Evolutionary conservation across 306 rosid genomes (phyloP).

Genomic region (Vigna trinervia): DNA sequence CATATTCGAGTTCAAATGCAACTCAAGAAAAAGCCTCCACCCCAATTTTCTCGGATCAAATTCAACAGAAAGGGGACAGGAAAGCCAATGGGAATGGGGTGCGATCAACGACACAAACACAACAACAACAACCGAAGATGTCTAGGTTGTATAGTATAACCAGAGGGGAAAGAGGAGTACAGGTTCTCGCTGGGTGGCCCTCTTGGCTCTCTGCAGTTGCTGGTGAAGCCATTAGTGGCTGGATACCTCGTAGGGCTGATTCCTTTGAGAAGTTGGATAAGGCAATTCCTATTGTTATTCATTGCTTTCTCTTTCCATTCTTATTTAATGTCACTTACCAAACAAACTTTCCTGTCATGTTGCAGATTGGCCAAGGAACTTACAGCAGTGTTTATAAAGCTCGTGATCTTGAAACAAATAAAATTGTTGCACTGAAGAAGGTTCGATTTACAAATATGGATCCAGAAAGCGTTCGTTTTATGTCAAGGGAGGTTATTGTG

Average conservation of each 20-base stretch:
- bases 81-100: neutral
- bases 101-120: neutral
- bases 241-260: conserved; percentile 86
- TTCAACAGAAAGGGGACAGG: neutral
- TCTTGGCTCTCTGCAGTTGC: conserved; percentile 87
- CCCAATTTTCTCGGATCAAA: conserved; percentile 48
- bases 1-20: neutral
- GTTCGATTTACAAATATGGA: conserved; percentile 86
- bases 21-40: conserved; percentile 33
- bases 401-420: conserved; percentile 79
- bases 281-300: conserved; percentile 46
- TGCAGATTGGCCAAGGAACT: conserved; percentile 94
- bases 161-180: conserved; percentile 71
- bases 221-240: conserved; percentile 83
- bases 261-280: conserved; percentile 83
- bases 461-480: conserved; percentile 88
- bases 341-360: neutral
- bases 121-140: conserved; percentile 15
- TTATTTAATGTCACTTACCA: neutral
- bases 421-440: conserved; percentile 82
- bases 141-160: conserved; percentile 46
- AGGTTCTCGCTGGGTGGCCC: conserved; percentile 90
- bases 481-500: conserved; percentile 82
- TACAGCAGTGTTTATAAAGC: conserved; percentile 89
- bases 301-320: neutral